phyloP scores from a whole-genome alignment of 2,329 filamentous ascomycete genomes.

The Knufia petricola region DNA sequence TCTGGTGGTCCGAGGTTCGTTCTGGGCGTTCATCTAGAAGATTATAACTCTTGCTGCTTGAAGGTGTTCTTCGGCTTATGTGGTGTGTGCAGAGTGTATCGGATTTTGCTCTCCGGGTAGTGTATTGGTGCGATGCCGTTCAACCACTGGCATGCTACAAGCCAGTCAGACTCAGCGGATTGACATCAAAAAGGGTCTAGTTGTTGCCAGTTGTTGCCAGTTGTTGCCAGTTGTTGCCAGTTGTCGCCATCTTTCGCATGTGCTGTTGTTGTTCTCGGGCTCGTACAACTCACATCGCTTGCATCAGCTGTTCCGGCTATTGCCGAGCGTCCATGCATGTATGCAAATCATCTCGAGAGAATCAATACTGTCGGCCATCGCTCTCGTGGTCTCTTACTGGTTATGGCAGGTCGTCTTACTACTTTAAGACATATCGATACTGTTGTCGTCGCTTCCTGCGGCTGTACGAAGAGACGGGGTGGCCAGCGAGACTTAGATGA shows the following conservation, averaged over 20 bases:
- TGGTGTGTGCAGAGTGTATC: background rate
- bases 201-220: background rate
- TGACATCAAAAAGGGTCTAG: background rate
- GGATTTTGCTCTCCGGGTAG: background rate
- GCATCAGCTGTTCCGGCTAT: background rate
- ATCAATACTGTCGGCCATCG: background rate
- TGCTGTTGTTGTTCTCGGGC: conserved; percentile 4
- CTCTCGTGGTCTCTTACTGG: background rate
- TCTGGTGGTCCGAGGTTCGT: too few species aligned
- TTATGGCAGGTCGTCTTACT: conserved; percentile 2
- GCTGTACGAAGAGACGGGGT: background rate
- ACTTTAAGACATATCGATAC: background rate
- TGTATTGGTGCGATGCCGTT: background rate
- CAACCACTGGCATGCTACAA: conserved; percentile 3
- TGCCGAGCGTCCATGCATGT: conserved; percentile 1
- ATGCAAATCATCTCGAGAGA: conserved; percentile 9
- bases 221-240: too few species aligned
- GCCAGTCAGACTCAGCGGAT: background rate
- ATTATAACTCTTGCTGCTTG: too few species aligned
- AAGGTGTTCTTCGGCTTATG: too few species aligned
- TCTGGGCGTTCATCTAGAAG: too few species aligned
- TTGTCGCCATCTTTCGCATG: background rate
- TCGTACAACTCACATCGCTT: conserved; percentile 10
- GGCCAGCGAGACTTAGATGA: background rate
- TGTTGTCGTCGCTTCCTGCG: conserved; percentile 10